Conservation (phyloP, 305 asterid species). For the Solanum hybrid region DNA sequence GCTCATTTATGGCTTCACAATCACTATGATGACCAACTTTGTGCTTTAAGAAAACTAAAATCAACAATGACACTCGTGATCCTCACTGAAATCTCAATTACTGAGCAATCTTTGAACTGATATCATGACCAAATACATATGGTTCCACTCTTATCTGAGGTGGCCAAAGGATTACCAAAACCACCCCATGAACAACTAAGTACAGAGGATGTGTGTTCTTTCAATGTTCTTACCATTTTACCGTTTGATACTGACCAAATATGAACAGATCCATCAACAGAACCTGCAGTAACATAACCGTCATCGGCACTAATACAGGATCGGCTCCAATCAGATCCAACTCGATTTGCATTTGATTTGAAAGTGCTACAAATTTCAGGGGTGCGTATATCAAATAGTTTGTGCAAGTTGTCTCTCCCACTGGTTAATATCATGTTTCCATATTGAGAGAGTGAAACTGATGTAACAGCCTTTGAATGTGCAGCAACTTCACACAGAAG, state of each 20-base stretch:
- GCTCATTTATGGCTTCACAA: background rate
- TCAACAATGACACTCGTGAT: background rate
- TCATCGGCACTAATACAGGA: constrained; percentile 86
- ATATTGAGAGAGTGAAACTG: constrained; percentile 56
- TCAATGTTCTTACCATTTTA: constrained; percentile 64
- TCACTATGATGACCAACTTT: background rate
- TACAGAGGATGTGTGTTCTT: constrained; percentile 69
- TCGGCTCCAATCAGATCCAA: constrained; percentile 83
- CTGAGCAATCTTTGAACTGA: background rate
- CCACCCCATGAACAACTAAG: constrained; percentile 80
- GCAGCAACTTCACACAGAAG: constrained; percentile 81
- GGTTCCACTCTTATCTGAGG: constrained; percentile 67
- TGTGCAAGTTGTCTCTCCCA: constrained; percentile 87
- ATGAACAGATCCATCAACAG: constrained; percentile 74
- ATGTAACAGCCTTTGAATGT: constrained; percentile 75
- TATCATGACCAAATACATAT: constrained; percentile 59
- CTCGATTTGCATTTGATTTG: constrained; percentile 52
- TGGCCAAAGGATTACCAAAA: constrained; percentile 69
- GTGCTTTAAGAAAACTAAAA: background rate
- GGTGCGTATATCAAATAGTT: constrained; percentile 64
- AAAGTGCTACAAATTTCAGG: constrained; percentile 66
- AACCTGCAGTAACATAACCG: constrained; percentile 75
- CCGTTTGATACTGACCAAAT: constrained; percentile 64
- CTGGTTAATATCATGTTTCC: constrained; percentile 74
- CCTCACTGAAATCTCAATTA: background rate